Conservation (phyloP, 352 stramenopile genomes). For the Phytopythium vexans region DNA sequence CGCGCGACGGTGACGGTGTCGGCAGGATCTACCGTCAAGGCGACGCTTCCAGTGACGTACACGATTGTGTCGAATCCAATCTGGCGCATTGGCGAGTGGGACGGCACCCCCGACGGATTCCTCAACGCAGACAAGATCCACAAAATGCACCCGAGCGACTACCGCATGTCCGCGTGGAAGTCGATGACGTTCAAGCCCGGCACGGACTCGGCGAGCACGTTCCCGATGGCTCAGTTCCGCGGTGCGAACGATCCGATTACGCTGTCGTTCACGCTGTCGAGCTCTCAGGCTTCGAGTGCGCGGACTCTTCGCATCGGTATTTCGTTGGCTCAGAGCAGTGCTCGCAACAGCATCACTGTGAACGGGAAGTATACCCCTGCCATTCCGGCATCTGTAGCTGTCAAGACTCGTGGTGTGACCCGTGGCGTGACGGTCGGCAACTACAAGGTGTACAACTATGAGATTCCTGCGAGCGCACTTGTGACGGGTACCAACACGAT, state of each 20-base stretch:
- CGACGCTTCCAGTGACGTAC: conserved; percentile 26
- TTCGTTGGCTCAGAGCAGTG: conserved; percentile 29
- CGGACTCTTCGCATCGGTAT: conserved; percentile 38
- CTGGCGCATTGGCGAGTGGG: conserved; percentile 34
- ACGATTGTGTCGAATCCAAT: conserved; percentile 15
- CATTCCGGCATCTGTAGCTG: conserved; percentile 19
- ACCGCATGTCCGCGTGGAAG: conserved; percentile 28
- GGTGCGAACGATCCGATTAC: conserved; percentile 35
- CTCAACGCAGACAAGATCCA: conserved; percentile 53
- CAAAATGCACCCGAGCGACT: conserved; percentile 44
- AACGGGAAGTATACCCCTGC: conserved; percentile 32
- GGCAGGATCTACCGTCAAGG: conserved; percentile 7
- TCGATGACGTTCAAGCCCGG: conserved; percentile 19
- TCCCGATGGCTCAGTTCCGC: conserved; percentile 47
- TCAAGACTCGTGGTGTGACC: conserved; percentile 46
- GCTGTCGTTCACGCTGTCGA: conserved; percentile 29
- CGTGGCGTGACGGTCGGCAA: conserved; percentile 38
- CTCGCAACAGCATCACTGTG: conserved; percentile 22
- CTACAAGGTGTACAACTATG: conserved; percentile 51
- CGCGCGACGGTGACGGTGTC: conserved; percentile 16
- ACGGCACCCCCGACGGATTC: conserved; percentile 42
- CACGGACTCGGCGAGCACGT: conserved; percentile 16
- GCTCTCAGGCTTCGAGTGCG: conserved; percentile 12
- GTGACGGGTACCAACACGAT: conserved; percentile 33
- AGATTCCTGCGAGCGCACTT: conserved; percentile 33